Evolutionary conservation across 495 filamentous ascomycete genomes (phyloP), one percentile per base, ranked within the genome.

Genomic region (Articulospora tetracladia): DNA sequence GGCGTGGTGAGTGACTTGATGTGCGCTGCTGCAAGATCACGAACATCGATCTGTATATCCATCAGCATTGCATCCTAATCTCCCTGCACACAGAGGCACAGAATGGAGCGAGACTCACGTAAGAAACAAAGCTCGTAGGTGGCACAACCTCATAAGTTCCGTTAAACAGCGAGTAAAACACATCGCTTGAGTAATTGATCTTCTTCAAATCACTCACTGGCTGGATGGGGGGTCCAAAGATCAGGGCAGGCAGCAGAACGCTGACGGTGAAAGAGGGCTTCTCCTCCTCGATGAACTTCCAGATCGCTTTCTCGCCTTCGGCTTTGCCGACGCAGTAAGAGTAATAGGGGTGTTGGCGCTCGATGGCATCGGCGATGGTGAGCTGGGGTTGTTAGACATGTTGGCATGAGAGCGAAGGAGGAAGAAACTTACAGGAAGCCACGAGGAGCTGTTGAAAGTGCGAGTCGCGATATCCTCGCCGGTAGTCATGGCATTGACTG

Each of bases 241-340:
- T 66, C 3, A 66, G 24, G 20, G 54, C 58, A 22, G 71, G 76
- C 41, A 70, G 69, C 20, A 77, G 68, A 10, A 74, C 73, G 0
- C 65, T 56, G n/a, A 77, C 64, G 19, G 72, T 68, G 47, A 73
- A 76, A n/a, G 23, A 11, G 10, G 72, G 67, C 6, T 67, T 66
- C n/a, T 71, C 62, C 4, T 64, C 63, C 46, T 72, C 56, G 12
- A 78, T 67, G 34, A 70, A 77, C 0, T 70, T 63, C 75, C 74
- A 77, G 19, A 70, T 75, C 2, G 69, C 66, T 48, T 66, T 63
- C 51, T 79, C 73, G 12, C 65, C 70, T 24, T 67, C 58, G 0
- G 51, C 72, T 66, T 79, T 77, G 32, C 67, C 68, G 13, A 69
- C 71, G 44, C 68, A 71, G 63, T 80, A 78, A 24, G 62, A 62